Conservation (phyloP, 345 rosid genomes). For the Hibiscus mutabilis region DNA sequence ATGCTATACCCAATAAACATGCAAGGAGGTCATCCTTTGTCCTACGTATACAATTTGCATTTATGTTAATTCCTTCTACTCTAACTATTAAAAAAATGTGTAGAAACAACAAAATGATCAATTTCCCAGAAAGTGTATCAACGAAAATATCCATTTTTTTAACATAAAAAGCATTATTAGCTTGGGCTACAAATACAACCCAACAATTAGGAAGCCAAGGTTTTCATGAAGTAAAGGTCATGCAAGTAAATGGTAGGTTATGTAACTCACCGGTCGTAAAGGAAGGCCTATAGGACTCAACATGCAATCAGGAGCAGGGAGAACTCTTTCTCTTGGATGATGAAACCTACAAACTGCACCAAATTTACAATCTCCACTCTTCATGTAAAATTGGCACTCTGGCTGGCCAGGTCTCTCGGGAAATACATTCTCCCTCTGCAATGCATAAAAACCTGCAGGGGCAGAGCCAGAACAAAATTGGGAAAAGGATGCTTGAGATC, state of each 20-base stretch:
- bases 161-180: neutral
- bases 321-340: conserved; percentile 90
- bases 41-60: neutral
- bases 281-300: conserved; percentile 91
- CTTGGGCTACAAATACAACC: neutral
- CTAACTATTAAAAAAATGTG: neutral
- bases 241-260: neutral
- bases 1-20: neutral
- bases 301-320: conserved; percentile 89
- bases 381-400: conserved; percentile 95
- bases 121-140: neutral
- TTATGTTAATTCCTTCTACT: neutral
- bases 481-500: conserved; percentile 60
- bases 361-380: conserved; percentile 96
- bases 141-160: neutral
- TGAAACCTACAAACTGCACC: conserved; percentile 94
- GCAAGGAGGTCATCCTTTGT: neutral
- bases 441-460: conserved; percentile 68
- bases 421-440: conserved; percentile 79
- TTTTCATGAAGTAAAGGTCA: neutral
- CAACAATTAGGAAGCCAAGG: neutral
- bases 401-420: conserved; percentile 98
- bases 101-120: neutral
- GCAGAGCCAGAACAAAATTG: conserved; percentile 54
- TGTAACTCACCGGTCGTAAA: conserved; percentile 72